phyloP scores from a whole-genome alignment of 176 grass and related monocot genomes.

The Phoenix roebelenii region DNA sequence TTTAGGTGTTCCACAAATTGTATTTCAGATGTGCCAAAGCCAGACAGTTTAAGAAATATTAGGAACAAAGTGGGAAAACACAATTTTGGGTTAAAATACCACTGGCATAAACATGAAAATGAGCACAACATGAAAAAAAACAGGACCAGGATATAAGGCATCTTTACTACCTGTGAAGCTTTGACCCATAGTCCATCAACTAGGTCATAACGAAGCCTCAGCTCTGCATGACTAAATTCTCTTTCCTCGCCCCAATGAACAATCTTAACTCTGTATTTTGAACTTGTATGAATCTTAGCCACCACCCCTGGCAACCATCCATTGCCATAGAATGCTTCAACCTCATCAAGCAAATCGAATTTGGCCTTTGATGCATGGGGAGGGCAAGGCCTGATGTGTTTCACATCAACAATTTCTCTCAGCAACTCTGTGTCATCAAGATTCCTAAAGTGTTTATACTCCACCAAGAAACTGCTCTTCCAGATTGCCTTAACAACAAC shows the following conservation, averaged over 20 bases:
- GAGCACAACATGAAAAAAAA: conserved; percentile 7
- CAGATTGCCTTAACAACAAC: conserved; percentile 41
- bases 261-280: conserved; percentile 32
- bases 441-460: conserved; percentile 25
- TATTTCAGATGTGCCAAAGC: no score
- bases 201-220: conserved; percentile 55
- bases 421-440: conserved; percentile 7
- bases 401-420: conserved; percentile 41
- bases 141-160: conserved; percentile 11
- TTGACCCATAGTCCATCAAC: conserved; percentile 35
- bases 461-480: conserved; percentile 56
- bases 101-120: neutral
- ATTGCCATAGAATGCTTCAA: conserved; percentile 47
- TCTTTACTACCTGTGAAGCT: conserved; percentile 34
- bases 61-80: no score
- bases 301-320: conserved; percentile 55
- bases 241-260: conserved; percentile 36
- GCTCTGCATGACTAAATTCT: conserved; percentile 31
- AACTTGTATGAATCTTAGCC: conserved; percentile 27
- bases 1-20: no score
- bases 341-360: conserved; percentile 45
- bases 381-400: conserved; percentile 50
- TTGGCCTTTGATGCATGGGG: conserved; percentile 19
- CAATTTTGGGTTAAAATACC: no score
- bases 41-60: no score